Percentiles rank a stretch among this genome's conserved stretches.
phyloP scores from a whole-genome alignment of 768 basidiomycete species.

The Tricholoma bakamatsutake region DNA sequence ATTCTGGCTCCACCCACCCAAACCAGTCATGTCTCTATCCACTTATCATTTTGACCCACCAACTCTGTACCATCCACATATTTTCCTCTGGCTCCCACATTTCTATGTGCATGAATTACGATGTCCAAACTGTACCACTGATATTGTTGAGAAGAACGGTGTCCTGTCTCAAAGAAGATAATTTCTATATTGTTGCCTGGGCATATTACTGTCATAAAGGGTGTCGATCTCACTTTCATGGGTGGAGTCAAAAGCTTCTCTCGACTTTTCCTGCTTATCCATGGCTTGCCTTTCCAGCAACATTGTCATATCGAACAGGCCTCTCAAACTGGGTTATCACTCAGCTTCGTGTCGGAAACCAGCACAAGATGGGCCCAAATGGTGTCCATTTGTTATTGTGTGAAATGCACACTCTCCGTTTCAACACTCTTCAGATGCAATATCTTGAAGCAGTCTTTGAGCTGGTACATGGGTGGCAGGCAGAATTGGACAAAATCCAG shows the following conservation, averaged over 20 bases:
- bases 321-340: slow-evolving; percentile 13
- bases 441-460: no score
- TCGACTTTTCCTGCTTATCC: slow-evolving; percentile 14
- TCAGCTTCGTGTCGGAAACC: slow-evolving; percentile 14
- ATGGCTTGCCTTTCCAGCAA: neutral
- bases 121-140: neutral
- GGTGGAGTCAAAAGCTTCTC: slow-evolving; percentile 11
- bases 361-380: slow-evolving; percentile 16
- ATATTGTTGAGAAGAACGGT: neutral
- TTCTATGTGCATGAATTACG: neutral
- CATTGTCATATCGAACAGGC: slow-evolving; percentile 10
- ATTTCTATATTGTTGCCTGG: neutral
- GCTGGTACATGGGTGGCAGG: no score
- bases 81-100: neutral
- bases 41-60: neutral
- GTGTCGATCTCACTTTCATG: neutral
- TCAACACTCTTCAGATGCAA: no score
- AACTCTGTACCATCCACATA: neutral
- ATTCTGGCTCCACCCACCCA: no score
- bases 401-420: no score
- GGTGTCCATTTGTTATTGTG: no score
- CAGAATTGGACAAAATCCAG: no score
- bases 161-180: neutral
- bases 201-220: neutral
- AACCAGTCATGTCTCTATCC: neutral